Conservation (phyloP, 2,329 filamentous ascomycete species). For the Scopulariopsis brevicaulis region DNA sequence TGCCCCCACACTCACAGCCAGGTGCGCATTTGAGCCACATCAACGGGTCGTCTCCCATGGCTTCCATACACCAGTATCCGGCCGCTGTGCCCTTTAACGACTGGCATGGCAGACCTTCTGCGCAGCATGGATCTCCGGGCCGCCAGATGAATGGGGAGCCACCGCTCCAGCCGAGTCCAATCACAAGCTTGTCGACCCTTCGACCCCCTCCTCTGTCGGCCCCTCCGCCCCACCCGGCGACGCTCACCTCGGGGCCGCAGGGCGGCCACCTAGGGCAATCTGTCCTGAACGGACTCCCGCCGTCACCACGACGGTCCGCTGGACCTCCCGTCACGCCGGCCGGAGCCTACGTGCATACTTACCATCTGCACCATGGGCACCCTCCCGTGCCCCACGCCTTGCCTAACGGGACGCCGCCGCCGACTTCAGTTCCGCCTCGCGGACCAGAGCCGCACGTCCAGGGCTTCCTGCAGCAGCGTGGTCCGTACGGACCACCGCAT, state of each 20-base stretch:
- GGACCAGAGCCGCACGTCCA: slow-evolving; percentile 26
- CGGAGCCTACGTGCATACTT: slow-evolving; percentile 2
- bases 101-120: slow-evolving; percentile 6
- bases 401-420: slow-evolving; percentile 26
- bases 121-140: slow-evolving; percentile 32
- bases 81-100: slow-evolving; percentile 12
- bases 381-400: slow-evolving; percentile 8
- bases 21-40: slow-evolving; percentile 3
- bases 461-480: slow-evolving; percentile 26
- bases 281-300: slow-evolving; percentile 21
- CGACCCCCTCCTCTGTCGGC: slow-evolving; percentile 35
- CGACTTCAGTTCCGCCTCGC: slow-evolving; percentile 17
- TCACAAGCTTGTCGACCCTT: slow-evolving; percentile 29
- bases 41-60: slow-evolving; percentile 9
- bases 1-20: slow-evolving; percentile 8
- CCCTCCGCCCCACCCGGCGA: slow-evolving; percentile 27
- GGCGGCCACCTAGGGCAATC: slow-evolving; percentile 27
- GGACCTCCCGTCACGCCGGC: not conserved
- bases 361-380: slow-evolving; percentile 4
- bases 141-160: slow-evolving; percentile 38
- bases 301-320: slow-evolving; percentile 10
- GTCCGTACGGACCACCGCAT: slow-evolving; percentile 18
- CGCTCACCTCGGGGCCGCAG: slow-evolving; percentile 27
- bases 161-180: slow-evolving; percentile 18
- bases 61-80: slow-evolving; percentile 14